Evolutionary conservation across 352 stramenopile genomes (phyloP).

Genomic region (Phytophthora macrochlamydospora): DNA sequence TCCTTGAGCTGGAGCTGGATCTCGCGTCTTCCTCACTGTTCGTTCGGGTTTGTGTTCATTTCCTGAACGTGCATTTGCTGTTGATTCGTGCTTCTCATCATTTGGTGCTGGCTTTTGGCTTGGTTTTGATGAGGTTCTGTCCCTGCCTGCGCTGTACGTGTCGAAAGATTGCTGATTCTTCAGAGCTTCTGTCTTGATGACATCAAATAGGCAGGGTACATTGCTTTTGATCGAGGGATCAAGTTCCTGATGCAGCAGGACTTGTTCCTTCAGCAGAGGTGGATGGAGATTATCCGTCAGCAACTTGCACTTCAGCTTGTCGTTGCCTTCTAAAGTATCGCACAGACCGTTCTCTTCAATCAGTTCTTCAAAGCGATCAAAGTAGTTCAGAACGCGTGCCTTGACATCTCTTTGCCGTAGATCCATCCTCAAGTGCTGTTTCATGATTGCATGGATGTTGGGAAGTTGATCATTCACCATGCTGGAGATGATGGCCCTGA

Average conservation of each 20-base stretch:
- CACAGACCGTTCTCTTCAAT: not conserved
- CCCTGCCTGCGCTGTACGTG: not conserved
- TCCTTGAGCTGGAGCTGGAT: no score
- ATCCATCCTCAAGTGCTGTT: conserved; percentile 12
- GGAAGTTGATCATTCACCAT: not conserved
- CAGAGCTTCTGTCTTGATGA: conserved; percentile 2
- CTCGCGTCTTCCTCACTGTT: no score
- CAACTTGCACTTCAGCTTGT: conserved; percentile 7
- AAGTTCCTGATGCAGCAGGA: conserved; percentile 1
- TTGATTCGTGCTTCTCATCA: no score
- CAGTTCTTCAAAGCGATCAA: not conserved
- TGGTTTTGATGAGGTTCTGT: not conserved
- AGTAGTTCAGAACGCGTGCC: conserved; percentile 3
- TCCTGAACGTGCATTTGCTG: no score
- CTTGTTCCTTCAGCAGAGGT: conserved; percentile 1
- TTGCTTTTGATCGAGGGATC: conserved; percentile 2
- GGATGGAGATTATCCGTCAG: conserved; percentile 7
- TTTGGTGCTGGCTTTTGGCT: not conserved
- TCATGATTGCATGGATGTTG: conserved; percentile 8
- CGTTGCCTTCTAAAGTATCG: not conserved
- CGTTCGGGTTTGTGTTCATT: no score
- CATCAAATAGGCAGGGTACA: conserved; percentile 1
- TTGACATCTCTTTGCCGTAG: conserved; percentile 12
- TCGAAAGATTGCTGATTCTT: conserved; percentile 5
- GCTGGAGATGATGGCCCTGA: not conserved